Evolutionary conservation across 2,329 filamentous ascomycete species (phyloP).

Genomic region (Botrytis paeoniae): DNA sequence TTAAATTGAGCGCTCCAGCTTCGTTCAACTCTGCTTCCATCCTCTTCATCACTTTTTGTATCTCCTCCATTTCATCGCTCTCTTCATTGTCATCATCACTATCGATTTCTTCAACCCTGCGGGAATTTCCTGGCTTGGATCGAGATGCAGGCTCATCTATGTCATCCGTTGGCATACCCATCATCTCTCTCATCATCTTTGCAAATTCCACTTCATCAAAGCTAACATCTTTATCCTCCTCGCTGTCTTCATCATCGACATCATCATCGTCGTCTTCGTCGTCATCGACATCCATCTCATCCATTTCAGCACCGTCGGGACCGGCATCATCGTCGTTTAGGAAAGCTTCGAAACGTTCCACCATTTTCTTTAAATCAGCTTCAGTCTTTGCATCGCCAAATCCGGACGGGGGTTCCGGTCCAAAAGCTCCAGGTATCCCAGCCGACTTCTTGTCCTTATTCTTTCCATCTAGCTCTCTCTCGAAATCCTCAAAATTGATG

Average conservation of each 20-base stretch:
- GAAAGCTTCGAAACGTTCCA: conserved; percentile 89
- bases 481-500: conserved; percentile 86
- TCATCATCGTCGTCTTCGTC: conserved; percentile 50
- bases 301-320: conserved; percentile 70
- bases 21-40: conserved; percentile 72
- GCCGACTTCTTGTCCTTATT: conserved; percentile 41
- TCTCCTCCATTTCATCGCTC: conserved; percentile 53
- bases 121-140: conserved; percentile 15
- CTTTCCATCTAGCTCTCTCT: conserved; percentile 66
- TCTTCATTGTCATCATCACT: conserved; percentile 40
- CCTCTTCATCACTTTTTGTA: conserved; percentile 61
- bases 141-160: conserved; percentile 6
- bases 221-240: conserved; percentile 71
- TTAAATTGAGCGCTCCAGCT: conserved; percentile 62
- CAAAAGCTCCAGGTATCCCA: conserved; percentile 29
- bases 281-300: conserved; percentile 63
- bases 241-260: conserved; percentile 54
- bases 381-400: conserved; percentile 68
- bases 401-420: conserved; percentile 38
- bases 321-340: conserved; percentile 82
- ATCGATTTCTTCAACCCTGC: conserved; percentile 31
- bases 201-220: conserved; percentile 85
- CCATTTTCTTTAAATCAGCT: conserved; percentile 82
- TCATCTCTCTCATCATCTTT: conserved; percentile 88
- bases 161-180: conserved; percentile 56